A percentile compares a stretch with the other conserved stretches of the same genome.
Conservation (phyloP, 352 stramenopile species). For the Stephanocyclus meneghinianus region DNA sequence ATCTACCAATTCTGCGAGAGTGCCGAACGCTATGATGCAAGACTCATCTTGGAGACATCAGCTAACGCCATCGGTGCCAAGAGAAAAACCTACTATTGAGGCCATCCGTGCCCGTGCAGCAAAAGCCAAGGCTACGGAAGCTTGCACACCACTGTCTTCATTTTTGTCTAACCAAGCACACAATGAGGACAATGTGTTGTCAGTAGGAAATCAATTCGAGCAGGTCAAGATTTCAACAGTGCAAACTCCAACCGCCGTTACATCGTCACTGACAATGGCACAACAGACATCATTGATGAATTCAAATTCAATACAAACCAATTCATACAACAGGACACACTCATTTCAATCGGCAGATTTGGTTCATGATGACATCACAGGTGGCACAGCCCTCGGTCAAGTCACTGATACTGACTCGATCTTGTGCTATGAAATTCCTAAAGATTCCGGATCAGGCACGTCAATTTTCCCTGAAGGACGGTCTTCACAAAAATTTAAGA, state of each 20-base stretch:
- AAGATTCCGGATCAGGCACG: no score
- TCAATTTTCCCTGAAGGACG: no score
- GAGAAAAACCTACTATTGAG: conserved; percentile 26
- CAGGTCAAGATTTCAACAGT: background rate
- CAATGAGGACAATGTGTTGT: background rate
- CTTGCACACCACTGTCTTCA: conserved; percentile 6
- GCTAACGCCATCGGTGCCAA: conserved; percentile 7
- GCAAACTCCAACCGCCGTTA: background rate
- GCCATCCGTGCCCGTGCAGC: conserved; percentile 16
- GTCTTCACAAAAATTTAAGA: no score
- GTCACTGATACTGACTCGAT: background rate
- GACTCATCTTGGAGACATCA: background rate
- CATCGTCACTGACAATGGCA: background rate
- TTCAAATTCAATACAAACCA: background rate
- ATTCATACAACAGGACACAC: background rate
- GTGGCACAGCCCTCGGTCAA: background rate
- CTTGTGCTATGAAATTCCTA: no score
- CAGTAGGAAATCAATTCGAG: background rate
- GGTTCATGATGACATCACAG: background rate
- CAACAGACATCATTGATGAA: background rate
- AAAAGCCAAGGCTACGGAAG: conserved; percentile 9
- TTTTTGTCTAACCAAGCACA: background rate
- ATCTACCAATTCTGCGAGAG: conserved; percentile 1
- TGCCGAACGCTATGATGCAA: background rate
- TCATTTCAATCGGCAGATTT: background rate